A percentile compares a stretch with the other conserved stretches of the same genome.
Conservation (phyloP, 306 rosid species). For the Lablab purpureus region DNA sequence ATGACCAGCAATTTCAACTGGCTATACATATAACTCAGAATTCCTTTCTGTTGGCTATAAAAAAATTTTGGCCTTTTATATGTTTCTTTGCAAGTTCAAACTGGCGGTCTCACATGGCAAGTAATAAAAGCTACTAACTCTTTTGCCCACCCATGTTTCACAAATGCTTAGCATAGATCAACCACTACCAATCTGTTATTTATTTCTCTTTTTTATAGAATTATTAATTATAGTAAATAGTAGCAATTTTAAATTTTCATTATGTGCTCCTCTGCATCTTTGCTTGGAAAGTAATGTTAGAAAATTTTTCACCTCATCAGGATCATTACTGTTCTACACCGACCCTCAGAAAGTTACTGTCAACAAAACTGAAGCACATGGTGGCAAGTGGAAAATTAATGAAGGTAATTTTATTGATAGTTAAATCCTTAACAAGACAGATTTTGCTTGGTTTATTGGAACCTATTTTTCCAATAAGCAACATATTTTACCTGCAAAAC, state of each 20-base stretch:
- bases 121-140: conserved; percentile 3
- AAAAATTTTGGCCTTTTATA: neutral
- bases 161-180: conserved; percentile 20
- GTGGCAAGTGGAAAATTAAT: conserved; percentile 72
- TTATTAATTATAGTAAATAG: conserved; percentile 1
- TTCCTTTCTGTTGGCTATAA: neutral
- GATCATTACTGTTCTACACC: conserved; percentile 80
- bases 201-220: conserved; percentile 28
- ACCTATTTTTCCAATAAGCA: conserved; percentile 20
- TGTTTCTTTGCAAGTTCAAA: conserved; percentile 23
- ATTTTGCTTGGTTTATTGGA: conserved; percentile 32
- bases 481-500: conserved; percentile 23
- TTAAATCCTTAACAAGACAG: conserved; percentile 22
- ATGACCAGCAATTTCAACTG: neutral
- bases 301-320: conserved; percentile 51
- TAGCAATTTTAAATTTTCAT: conserved; percentile 17
- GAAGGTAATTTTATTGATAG: conserved; percentile 64
- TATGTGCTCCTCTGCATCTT: conserved; percentile 22
- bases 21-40: neutral
- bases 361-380: conserved; percentile 85
- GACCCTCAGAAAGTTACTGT: conserved; percentile 71
- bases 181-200: conserved; percentile 16
- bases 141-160: neutral
- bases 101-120: neutral
- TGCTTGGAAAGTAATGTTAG: conserved; percentile 43